Conservation (phyloP, 2,329 filamentous ascomycete genomes). For the Cordyceps javanica region DNA sequence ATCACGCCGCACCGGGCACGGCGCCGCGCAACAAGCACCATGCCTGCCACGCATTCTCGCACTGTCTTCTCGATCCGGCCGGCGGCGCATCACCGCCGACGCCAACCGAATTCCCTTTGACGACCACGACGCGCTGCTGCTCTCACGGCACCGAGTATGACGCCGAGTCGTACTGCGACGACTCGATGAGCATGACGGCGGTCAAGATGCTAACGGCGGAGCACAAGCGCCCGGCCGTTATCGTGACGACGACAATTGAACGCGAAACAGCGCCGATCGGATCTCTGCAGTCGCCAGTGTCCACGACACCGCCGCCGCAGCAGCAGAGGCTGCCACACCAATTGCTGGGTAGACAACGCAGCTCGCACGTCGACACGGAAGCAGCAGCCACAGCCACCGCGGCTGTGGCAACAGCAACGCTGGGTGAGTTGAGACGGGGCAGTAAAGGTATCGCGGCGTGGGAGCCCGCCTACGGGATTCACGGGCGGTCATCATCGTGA, state of each 20-base stretch:
- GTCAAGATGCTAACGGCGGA: slow-evolving; percentile 1
- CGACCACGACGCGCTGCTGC: slow-evolving; percentile 16
- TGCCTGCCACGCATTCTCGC: background rate
- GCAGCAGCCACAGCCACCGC: background rate
- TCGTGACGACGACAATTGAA: slow-evolving; percentile 13
- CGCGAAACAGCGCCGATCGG: background rate
- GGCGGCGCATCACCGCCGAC: slow-evolving; percentile 5
- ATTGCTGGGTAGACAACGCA: background rate
- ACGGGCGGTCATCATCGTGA: background rate
- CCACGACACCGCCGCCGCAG: no score
- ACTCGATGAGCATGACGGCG: slow-evolving; percentile 4
- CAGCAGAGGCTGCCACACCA: background rate
- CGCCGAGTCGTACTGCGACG: slow-evolving; percentile 8
- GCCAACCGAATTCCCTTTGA: slow-evolving; percentile 23
- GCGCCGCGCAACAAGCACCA: background rate
- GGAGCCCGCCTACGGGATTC: background rate
- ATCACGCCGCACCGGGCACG: background rate
- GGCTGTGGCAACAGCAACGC: background rate
- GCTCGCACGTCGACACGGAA: background rate
- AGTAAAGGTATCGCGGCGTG: background rate
- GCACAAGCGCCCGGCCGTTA: background rate
- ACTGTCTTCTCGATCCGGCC: background rate
- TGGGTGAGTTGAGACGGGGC: background rate
- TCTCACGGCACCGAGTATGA: slow-evolving; percentile 18
- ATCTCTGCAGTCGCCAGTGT: background rate